Evolutionary conservation across 306 rosid genomes (phyloP).

Genomic region (Nissolia schottii): DNA sequence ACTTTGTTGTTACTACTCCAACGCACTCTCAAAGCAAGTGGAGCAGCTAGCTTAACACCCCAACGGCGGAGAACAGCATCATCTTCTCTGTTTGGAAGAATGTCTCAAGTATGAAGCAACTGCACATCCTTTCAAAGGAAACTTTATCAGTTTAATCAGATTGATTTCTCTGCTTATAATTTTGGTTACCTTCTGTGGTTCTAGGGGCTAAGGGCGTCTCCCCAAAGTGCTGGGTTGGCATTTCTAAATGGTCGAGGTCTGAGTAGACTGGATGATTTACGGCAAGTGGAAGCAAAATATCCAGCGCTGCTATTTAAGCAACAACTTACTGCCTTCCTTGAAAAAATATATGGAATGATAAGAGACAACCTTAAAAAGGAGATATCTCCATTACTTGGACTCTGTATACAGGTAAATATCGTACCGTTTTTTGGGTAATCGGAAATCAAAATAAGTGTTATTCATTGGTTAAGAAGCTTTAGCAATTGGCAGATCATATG

Average conservation of each 20-base stretch:
- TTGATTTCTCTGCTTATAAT: constrained; percentile 20
- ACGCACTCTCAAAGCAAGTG: constrained; percentile 98
- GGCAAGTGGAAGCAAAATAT: constrained; percentile 99
- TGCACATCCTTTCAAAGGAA: constrained; percentile 17
- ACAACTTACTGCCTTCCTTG: constrained; percentile 99
- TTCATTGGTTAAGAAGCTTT: background rate
- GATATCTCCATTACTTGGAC: constrained; percentile 95
- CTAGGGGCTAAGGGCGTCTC: constrained; percentile 91
- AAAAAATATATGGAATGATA: constrained; percentile 97
- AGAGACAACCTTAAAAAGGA: constrained; percentile 96
- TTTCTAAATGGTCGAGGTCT: constrained; percentile 89
- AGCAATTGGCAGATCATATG: background rate
- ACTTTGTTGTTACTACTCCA: constrained; percentile 91
- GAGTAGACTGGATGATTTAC: constrained; percentile 83
- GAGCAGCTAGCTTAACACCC: constrained; percentile 99
- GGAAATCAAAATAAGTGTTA: background rate
- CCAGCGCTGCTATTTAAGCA: constrained; percentile 97
- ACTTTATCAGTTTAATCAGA: background rate
- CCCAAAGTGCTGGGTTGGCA: constrained; percentile 87
- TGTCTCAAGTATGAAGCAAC: constrained; percentile 82
- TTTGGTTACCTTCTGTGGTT: constrained; percentile 23
- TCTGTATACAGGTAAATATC: constrained; percentile 80
- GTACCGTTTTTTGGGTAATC: background rate
- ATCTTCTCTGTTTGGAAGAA: constrained; percentile 95
- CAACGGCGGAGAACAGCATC: constrained; percentile 92